Base-by-base conservation (phyloP, 1,284 basidiomycete genomes). In the Malassezia cuniculi region DNA sequence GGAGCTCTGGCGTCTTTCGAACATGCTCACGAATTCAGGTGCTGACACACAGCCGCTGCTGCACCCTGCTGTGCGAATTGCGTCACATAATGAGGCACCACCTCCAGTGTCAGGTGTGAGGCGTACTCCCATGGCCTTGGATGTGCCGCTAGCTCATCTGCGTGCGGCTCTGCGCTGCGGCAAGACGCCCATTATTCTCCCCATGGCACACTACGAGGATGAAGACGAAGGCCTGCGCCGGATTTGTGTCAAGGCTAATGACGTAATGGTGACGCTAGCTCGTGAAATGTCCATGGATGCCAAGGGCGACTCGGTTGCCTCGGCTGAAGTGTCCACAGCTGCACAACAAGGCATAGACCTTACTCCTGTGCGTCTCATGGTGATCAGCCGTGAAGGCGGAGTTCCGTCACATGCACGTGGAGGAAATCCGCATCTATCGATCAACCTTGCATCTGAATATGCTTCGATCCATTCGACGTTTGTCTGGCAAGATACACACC, bases 351-450 rank as follows among this genome's bases (percentile, higher is more conserved):
- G 34, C 18, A 57, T 69, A 27, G 68, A 69, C 49, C 48, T 70
- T 35, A 69, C 64, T 36, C 52, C 93, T 1, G 71, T 93, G 43
- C 82, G 93, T 16, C 76, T 99, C 47, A 89, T 99, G 80, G 82
- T 97, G 66, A 95, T 99, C 69, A 94, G 89, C 68, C 79, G 82
- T 15, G 85, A 94, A 70, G 93, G 93, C 15, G 93, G 93, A 21
- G 81, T 97, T 3, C 93, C 93, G 9, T 95, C 89, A 0, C 97
- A 95, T 63, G 93, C 93, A 25, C 83, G 93, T 16, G 78, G 76
- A 12, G 93, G 93, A 30, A 77, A 85, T 54, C 93, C 93, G 12
- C 93, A 99, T 71, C 78, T 99, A 25, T 78, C 90, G 48, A 82
- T 99, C 74, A 99, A 99, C 67, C 75, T 97, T 22, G 75, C 78